Evolutionary conservation across 768 basidiomycete genomes (phyloP).

Genomic region (Hemileccinum rubropunctum): DNA sequence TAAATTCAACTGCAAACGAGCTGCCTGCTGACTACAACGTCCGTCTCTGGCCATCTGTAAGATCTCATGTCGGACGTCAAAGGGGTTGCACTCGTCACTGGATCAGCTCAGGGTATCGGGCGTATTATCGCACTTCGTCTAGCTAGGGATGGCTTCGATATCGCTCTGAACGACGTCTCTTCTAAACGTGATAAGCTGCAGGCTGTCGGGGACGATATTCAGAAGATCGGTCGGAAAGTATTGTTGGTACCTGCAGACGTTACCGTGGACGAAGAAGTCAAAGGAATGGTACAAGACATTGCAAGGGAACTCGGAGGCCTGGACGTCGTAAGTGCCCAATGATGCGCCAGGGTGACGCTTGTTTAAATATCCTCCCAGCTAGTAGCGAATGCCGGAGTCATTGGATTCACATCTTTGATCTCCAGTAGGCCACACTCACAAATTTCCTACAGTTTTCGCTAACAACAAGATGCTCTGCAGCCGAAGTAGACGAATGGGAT

Average conservation of each 20-base stretch:
- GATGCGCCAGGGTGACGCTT: neutral
- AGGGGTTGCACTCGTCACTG: conserved; percentile 32
- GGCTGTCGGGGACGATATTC: conserved; percentile 10
- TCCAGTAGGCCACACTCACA: neutral
- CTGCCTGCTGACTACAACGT: neutral
- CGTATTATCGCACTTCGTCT: conserved; percentile 17
- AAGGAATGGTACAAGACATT: conserved; percentile 34
- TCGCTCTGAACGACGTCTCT: conserved; percentile 29
- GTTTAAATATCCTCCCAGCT: conserved; percentile 1
- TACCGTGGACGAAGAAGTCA: conserved; percentile 39
- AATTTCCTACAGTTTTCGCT: neutral
- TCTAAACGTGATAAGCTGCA: conserved; percentile 11
- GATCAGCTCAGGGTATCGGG: conserved; percentile 31
- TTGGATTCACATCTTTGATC: neutral
- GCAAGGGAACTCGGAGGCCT: conserved; percentile 37
- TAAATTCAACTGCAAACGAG: neutral
- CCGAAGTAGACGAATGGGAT: conserved; percentile 38
- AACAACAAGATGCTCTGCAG: conserved; percentile 11
- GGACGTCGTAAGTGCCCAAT: conserved; percentile 39
- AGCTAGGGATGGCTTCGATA: conserved; percentile 23
- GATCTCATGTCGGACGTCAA: conserved; percentile 14
- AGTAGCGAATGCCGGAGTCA: conserved; percentile 16
- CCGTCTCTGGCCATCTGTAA: neutral
- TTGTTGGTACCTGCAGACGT: conserved; percentile 36
- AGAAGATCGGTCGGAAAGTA: conserved; percentile 12